A percentile compares a stretch with the other conserved stretches of the same genome.
These are phyloP conservation scores for Acanthamoeba triangularis DNA, from an alignment of 208 protist genomes.

Conservation along the genomic window DNA sequence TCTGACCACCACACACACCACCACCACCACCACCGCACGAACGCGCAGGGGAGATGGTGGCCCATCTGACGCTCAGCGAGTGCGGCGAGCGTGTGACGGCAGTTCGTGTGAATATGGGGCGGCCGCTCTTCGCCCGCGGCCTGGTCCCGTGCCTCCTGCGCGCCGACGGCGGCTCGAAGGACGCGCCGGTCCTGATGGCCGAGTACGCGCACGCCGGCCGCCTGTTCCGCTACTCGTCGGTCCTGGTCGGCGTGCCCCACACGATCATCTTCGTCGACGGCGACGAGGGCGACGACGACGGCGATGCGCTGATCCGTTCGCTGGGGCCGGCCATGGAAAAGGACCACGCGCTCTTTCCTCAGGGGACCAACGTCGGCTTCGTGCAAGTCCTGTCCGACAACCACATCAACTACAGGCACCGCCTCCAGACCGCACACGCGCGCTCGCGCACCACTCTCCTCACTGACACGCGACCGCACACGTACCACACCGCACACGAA, in stretches of 20 bases:
- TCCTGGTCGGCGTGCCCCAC: constrained; percentile 19
- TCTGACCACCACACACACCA: too few species aligned
- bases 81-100: not conserved
- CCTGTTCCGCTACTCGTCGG: not conserved
- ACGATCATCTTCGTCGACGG: constrained; percentile 19
- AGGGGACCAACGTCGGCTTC: constrained; percentile 44
- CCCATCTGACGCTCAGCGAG: not conserved
- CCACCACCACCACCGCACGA: not conserved
- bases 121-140: not conserved
- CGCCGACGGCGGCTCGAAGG: not conserved
- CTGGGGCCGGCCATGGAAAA: not conserved
- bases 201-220: not conserved
- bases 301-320: not conserved
- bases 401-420: not conserved
- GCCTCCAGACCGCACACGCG: not conserved
- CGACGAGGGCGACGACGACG: not conserved
- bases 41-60: not conserved
- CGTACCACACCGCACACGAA: not conserved
- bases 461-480: not conserved
- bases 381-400: constrained; percentile 27
- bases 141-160: not conserved
- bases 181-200: not conserved
- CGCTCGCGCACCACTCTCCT: too few species aligned
- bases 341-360: not conserved
- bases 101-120: constrained; percentile 15